A percentile compares a stretch with the other conserved stretches of the same genome.
These are phyloP conservation scores for Pyrenopolyporus hunteri DNA, from an alignment of 495 filamentous ascomycete genomes.

Conservation along the genomic window DNA sequence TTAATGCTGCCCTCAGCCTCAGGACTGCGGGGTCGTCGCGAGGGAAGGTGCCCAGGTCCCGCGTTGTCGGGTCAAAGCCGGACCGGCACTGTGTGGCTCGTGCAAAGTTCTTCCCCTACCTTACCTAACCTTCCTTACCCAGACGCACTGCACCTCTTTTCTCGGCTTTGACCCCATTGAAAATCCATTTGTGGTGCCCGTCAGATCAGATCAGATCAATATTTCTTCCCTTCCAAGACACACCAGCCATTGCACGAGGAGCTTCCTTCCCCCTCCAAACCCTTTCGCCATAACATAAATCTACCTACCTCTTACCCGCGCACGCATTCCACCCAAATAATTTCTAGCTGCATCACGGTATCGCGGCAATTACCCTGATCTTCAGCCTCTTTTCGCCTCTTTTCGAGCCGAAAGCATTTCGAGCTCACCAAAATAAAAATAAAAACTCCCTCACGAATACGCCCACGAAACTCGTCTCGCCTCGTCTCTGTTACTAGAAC, in stretches of 20 bases:
- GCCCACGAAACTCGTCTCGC: not conserved
- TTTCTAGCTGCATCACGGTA: not conserved
- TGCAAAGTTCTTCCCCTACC: not conserved
- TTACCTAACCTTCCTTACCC: too few relatives aligned
- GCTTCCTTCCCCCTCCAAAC: conserved; percentile 9
- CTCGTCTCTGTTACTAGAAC: not conserved
- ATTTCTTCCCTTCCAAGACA: conserved; percentile 3
- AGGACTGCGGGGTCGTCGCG: conserved; percentile 22
- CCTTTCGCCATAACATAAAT: not conserved
- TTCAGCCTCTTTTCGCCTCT: not conserved
- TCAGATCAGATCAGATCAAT: conserved; percentile 23
- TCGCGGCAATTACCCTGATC: not conserved
- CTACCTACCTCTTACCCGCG: not conserved
- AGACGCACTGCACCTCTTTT: not conserved
- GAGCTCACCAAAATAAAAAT: not conserved
- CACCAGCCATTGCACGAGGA: conserved; percentile 4
- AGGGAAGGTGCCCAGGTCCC: too few relatives aligned
- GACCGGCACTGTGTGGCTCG: conserved; percentile 17
- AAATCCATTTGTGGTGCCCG: conserved; percentile 28
- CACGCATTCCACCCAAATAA: not conserved
- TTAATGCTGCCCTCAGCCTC: conserved; percentile 22
- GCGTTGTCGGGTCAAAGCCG: conserved; percentile 22
- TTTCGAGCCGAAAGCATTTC: not conserved
- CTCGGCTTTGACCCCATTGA: conserved; percentile 18
- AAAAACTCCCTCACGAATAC: not conserved